phyloP scores from a whole-genome alignment of 1,139 yeast species.

The Sugiyamaella pinicola region DNA sequence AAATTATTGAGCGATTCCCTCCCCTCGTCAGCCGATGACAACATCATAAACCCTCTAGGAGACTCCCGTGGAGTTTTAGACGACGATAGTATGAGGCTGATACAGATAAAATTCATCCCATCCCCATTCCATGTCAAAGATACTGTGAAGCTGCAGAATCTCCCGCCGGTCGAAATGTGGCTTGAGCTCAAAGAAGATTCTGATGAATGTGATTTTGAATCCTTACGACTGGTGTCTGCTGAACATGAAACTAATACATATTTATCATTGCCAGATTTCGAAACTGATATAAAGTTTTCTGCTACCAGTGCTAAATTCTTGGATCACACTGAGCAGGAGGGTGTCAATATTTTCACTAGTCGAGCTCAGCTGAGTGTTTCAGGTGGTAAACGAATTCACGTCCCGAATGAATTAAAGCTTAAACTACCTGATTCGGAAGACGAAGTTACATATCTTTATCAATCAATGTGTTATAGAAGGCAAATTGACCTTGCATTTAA shows the following conservation, averaged over 20 bases:
- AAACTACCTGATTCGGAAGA: conserved; percentile 41
- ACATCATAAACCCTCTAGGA: conserved; percentile 10
- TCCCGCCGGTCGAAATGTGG: conserved; percentile 61
- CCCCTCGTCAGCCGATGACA: conserved; percentile 6
- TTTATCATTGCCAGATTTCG: conserved; percentile 47
- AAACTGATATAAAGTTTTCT: conserved; percentile 52
- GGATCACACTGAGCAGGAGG: conserved; percentile 40
- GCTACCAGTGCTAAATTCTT: conserved; percentile 43
- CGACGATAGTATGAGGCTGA: conserved; percentile 25
- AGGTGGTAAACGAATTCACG: conserved; percentile 44
- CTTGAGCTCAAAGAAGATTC: conserved; percentile 46
- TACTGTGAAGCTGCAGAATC: conserved; percentile 30
- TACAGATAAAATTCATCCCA: conserved; percentile 57
- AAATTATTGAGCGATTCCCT: conserved; percentile 8
- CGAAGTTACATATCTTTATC: conserved; percentile 48
- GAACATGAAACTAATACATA: conserved; percentile 51
- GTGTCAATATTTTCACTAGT: conserved; percentile 46
- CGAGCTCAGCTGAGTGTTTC: conserved; percentile 48
- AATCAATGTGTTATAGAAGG: conserved; percentile 48
- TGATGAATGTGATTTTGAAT: conserved; percentile 47
- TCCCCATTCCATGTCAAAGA: conserved; percentile 41
- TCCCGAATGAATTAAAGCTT: conserved; percentile 48
- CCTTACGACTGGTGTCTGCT: conserved; percentile 50
- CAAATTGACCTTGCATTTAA: conserved; percentile 49
- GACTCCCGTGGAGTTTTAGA: conserved; percentile 1